Evolutionary conservation across 2,329 filamentous ascomycete species (phyloP), one percentile per base, ranked within the genome.

Genomic region (Aspergillus clavatus): DNA sequence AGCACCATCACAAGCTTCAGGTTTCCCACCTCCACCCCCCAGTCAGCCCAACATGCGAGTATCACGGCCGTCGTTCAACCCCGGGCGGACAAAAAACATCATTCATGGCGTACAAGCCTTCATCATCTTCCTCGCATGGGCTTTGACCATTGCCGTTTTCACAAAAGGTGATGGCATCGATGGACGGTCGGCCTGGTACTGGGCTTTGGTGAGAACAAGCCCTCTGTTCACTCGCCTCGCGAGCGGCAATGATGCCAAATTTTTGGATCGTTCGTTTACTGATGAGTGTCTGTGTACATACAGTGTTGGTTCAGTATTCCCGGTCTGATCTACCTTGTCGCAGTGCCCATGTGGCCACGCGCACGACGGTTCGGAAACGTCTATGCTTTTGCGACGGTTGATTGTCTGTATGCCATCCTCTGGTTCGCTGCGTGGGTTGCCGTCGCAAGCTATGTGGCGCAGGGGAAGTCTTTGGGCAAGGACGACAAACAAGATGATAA

Each of bases 261-360:
- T n/a, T n/a, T n/a, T n/a, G n/a, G n/a, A n/a, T n/a, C n/a, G n/a
- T n/a, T n/a, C n/a, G n/a, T n/a, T n/a, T n/a, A n/a, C n/a, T n/a
- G n/a, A n/a, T n/a, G n/a, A n/a, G 22, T 12, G 29, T 29, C 33
- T 23, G 37, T 10, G 11, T 31, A 38, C 26, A 8, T 48, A 37
- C 51, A 82, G 80, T 82, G 80, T 60, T 82, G 79, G 71, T 61
- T 82, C 51, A 76, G 74, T 33, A 70, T 79, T 33, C 79, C 79
- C 10, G 76, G 75, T 22, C 66, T 82, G 27, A 69, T 82, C 46
- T 83, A 82, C 60, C 75, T 81, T 43, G 71, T 75, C 37, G 79
- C 79, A 60, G 76, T 80, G 4, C 80, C 80, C 4, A 77, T 80
- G 68, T 83, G 78, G 75, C 73, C 73, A 19, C 76, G 80, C 50